Evolutionary conservation across 768 basidiomycete genomes (phyloP).

Genomic region (Phlebiopsis gigantea): DNA sequence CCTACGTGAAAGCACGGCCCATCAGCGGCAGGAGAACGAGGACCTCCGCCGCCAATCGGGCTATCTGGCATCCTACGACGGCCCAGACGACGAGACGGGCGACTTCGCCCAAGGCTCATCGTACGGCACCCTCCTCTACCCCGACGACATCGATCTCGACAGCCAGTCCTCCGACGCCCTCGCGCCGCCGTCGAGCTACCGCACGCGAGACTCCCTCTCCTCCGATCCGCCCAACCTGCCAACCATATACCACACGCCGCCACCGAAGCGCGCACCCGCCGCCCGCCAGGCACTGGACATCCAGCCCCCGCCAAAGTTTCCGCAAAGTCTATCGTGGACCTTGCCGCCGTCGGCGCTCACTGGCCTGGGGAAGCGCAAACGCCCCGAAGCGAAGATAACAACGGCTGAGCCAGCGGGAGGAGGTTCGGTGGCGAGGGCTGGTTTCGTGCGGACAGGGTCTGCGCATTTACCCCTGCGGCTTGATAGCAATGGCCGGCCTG

Average conservation of each 20-base stretch:
- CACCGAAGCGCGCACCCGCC: neutral
- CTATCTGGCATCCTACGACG: neutral
- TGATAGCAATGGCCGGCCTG: neutral
- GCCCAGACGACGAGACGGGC: neutral
- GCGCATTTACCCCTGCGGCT: too few relatives aligned
- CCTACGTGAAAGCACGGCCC: neutral
- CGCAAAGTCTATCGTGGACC: neutral
- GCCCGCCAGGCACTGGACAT: neutral
- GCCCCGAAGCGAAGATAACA: neutral
- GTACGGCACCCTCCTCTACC: neutral
- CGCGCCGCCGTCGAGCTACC: neutral
- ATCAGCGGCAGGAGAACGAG: neutral
- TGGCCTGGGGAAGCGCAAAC: neutral
- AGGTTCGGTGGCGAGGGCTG: neutral
- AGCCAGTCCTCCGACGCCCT: neutral
- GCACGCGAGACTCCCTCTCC: neutral
- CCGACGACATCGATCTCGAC: conserved; percentile 2
- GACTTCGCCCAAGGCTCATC: conserved; percentile 1
- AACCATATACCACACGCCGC: neutral
- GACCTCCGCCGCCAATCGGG: neutral
- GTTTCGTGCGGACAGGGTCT: neutral
- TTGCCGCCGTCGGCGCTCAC: neutral
- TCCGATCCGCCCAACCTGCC: too few relatives aligned
- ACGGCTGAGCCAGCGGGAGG: neutral
- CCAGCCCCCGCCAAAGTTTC: neutral